Evolutionary conservation across 1,284 basidiomycete genomes (phyloP).

Genomic region (Tausonia pullulans): DNA sequence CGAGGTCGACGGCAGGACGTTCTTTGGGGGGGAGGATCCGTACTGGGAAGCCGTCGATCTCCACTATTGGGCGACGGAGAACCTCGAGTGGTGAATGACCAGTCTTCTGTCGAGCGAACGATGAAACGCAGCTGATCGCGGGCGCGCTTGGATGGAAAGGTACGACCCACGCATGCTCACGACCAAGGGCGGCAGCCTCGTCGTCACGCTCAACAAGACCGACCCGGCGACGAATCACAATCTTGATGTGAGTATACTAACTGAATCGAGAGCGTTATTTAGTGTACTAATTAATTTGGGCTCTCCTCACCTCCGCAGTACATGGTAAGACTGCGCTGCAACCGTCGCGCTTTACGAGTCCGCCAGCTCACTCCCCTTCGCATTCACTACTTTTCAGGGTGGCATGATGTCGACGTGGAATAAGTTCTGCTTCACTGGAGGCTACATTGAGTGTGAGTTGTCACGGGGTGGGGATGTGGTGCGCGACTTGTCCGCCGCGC

Average conservation of each 20-base stretch:
- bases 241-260: neutral
- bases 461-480: conserved; percentile 84
- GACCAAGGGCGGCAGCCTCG: conserved; percentile 44
- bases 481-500: conserved; percentile 62
- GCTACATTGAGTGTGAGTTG: conserved; percentile 50
- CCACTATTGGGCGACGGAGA: conserved; percentile 27
- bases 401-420: conserved; percentile 71
- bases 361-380: too few species aligned
- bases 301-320: too few species aligned
- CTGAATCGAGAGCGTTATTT: too few species aligned
- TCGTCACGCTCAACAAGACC: conserved; percentile 38
- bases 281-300: too few species aligned
- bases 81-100: too few species aligned
- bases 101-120: neutral
- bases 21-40: conserved; percentile 38
- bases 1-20: conserved; percentile 21
- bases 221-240: conserved; percentile 4
- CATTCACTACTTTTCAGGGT: conserved; percentile 23
- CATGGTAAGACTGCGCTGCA: too few species aligned
- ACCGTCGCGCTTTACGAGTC: too few species aligned
- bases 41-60: conserved; percentile 45
- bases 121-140: neutral
- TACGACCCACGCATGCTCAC: conserved; percentile 37
- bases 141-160: conserved; percentile 22
- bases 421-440: conserved; percentile 85